Base-by-base conservation (phyloP, 257 asterid genomes). In the Fraxinus quadrangulata region DNA sequence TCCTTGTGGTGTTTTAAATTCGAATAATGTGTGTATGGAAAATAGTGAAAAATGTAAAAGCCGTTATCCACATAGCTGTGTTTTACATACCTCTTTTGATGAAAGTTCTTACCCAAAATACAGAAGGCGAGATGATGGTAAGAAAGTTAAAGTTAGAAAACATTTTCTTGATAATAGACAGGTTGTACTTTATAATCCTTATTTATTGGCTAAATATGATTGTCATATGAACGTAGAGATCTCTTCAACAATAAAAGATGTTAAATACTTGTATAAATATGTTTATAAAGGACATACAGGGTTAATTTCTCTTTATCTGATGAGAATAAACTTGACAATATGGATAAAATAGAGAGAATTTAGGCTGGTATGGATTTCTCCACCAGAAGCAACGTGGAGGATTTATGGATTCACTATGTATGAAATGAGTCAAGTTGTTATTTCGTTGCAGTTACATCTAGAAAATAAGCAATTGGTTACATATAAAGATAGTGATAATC, bases 261-360 rank as follows among this genome's bases (percentile, higher is more conserved):
- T 79, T 4, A 80, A 75, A 69, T 80, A 80, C 9, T 8, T 75
- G 3, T 80, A 75, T 16, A 80, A 69, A 33, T 80, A 75, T 69
- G 33, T 80, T 1, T 78, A 36, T 3, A 77, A 80, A 30, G 81
- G 81, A 0, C 76, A 65, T 28, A 81, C 2, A 73, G 4, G 6
- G 75, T 74, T 0, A 16, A 5, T 0, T n/a, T 74, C 8, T 1
- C 17, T 54, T 11, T 66, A 1, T 9, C 0, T 9, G 3, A 40
- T 40, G 14, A 40, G 3, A 40, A 40, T 40, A 10, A 10, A 40
- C 0, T 8, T 9, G 13, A 40, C 0, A 0, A 0, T 10, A 51
- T 51, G 2, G 24, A 51, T 51, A 24, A 51, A 49, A 51, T 51
- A 3, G 0, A 6, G 1, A 17, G 2, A 17, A 17, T 51, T 4